phyloP scores from a whole-genome alignment of 495 filamentous ascomycete species.

The Lasiosphaeria hispida region DNA sequence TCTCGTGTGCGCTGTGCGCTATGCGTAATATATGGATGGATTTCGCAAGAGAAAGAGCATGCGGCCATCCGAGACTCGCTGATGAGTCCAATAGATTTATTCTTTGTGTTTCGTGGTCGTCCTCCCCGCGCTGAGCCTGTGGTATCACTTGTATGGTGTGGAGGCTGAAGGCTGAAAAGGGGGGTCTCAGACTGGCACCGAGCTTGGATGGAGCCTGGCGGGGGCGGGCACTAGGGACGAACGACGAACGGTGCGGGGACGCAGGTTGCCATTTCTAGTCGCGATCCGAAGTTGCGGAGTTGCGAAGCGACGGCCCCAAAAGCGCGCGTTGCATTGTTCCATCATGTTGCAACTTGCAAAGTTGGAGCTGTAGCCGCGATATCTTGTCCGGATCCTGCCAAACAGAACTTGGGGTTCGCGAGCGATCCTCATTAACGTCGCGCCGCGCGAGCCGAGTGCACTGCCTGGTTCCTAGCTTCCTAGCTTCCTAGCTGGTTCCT shows the following conservation, averaged over 20 bases:
- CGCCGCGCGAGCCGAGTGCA: not conserved
- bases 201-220: no score
- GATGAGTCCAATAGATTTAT: not conserved
- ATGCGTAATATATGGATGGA: not conserved
- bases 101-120: constrained; percentile 3
- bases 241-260: no score
- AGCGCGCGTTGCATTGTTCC: no score
- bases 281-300: no score
- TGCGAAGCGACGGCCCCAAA: no score
- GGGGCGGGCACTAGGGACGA: not conserved
- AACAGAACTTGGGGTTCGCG: no score
- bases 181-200: not conserved
- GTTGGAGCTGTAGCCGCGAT: no score
- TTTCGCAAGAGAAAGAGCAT: not conserved
- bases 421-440: constrained; percentile 12
- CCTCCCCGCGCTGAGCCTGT: not conserved
- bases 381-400: not conserved
- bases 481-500: no score
- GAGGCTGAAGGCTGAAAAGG: constrained; percentile 1
- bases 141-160: not conserved
- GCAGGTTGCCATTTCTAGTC: no score
- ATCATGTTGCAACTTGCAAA: no score
- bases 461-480: no score
- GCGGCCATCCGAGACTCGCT: constrained; percentile 3
- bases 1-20: not conserved